Evolutionary conservation across 1,284 basidiomycete genomes (phyloP), one percentile per base, ranked within the genome.

Genomic region (Schizopora paradoxa): DNA sequence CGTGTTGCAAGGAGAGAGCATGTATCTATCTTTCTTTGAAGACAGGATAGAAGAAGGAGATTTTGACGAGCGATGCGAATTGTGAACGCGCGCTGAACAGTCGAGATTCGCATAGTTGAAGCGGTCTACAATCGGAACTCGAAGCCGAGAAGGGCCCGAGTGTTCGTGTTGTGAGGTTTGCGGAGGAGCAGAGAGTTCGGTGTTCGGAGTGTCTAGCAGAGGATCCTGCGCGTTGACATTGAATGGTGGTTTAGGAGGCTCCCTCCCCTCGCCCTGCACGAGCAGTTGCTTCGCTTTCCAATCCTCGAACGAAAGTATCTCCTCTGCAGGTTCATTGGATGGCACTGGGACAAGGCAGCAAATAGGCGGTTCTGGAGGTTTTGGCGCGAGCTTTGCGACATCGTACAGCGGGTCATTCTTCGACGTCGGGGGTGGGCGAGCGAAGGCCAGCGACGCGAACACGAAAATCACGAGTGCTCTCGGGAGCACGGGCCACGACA

Each of bases 11-110:
- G 95, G 95, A 43, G 88, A 92, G 52, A 98, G 84, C 95, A 99
- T 96, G 72, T 99, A 99, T 53, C 84, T 72, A 65, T 99, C 95
- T 62, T 86, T 87, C 66, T 93, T 94, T 42, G 85, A 86, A 41
- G 87, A 87, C 2, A 99, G 74, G 47, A 99, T 88, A 0, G 87
- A 77, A 0, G 83, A 79, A 0, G 91, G 71, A 2, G 91, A 92
- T 58, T 93, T 93, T 35, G 93, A 87, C 1, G 77, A 76, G 11
- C 40, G 67, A 29, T 76, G 76, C 0, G 76, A 67, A 3, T 72
- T 65, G 54, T 78, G 76, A 5, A 82, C 67, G 2, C 76, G 72
- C 1, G 78, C 78, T 0, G 74, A 74, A 55, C 79, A 82, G 53
- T 81, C 78, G 37, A 75, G 64, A 1, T 74, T 76, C 21, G 79